Base-by-base conservation (phyloP, 2,329 filamentous ascomycete genomes). In the Sporothrix variecibatus region DNA sequence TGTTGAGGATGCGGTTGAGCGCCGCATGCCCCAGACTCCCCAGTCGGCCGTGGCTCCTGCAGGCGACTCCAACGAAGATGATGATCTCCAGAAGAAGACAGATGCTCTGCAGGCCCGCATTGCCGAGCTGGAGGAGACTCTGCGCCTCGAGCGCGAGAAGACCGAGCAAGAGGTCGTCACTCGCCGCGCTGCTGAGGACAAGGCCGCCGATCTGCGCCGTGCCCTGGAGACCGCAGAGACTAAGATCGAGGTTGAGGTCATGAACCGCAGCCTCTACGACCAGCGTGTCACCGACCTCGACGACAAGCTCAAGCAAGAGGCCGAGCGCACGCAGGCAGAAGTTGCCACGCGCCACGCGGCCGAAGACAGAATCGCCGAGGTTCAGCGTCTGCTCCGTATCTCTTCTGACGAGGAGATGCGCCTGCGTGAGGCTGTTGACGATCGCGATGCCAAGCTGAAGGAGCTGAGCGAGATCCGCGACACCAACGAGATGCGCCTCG, bases 381-480 rank as follows among this genome's bases (percentile, higher is more conserved):
- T 91, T n/a, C 91, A 94, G 81, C 87, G 90, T 72, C 86, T 92
- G 28, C 86, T 94, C 34, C 88, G 89, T 74, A 87, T 90, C 76
- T 88, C 92, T 5, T 89, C 92, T n/a, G 91, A 94, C 79, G 92
- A 94, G 79, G 91, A 93, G 76, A 87, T 87, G 76, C 88, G 91
- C 72, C 87, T 95, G 5, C 87, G 90, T 34, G 87, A 91, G 74
- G 87, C 89, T 53, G 83, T 92, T 67, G 91, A 93, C 58, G 91
- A 94, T 78, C 91, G 89, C 77, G 89, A 94, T n/a, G 85, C 89
- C 71, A 89, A 88, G 81, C 85, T 93, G 75, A 90, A 88, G 81
- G 81, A 83, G 28, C 81, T 90, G 64, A 90, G 93, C 79, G 86
- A 90, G 74, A 79, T 84, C 7, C 83, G 85, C 70, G 85, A 84